These are phyloP conservation scores for Venturiaceae sp. DNA, from an alignment of 2,329 filamentous ascomycete species.

Conservation along the genomic window DNA sequence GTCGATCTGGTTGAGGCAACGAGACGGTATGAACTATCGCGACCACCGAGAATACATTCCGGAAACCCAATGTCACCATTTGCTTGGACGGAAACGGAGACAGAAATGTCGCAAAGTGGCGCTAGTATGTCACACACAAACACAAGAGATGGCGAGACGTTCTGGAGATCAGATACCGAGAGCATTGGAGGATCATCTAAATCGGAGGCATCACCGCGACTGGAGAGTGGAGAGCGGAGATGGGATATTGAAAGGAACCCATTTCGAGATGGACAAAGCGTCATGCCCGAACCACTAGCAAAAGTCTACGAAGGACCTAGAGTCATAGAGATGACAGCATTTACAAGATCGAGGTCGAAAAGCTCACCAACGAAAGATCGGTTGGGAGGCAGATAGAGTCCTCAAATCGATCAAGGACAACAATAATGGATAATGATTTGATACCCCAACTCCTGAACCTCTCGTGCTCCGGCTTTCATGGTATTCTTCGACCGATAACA, in stretches of 20 bases:
- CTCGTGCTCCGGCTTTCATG: too few species aligned
- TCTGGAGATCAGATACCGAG: background rate
- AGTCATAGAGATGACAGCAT: background rate
- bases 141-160: background rate
- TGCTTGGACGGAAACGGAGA: background rate
- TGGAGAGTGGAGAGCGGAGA: background rate
- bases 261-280: background rate
- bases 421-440: too few species aligned
- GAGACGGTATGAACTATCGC: background rate
- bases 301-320: background rate
- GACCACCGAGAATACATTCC: background rate
- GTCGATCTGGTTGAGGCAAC: background rate
- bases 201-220: background rate
- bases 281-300: background rate
- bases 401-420: background rate
- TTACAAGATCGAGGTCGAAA: background rate
- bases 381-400: background rate
- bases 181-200: background rate
- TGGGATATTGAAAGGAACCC: background rate
- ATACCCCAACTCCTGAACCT: too few species aligned
- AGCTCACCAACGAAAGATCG: background rate
- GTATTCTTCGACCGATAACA: too few species aligned
- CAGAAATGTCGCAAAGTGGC: background rate
- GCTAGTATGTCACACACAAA: background rate
- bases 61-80: background rate